Percentiles rank a stretch among this genome's conserved stretches.
These are phyloP conservation scores for Penicillium verhagenii DNA, from an alignment of 495 filamentous ascomycete species.

Conservation along the genomic window DNA sequence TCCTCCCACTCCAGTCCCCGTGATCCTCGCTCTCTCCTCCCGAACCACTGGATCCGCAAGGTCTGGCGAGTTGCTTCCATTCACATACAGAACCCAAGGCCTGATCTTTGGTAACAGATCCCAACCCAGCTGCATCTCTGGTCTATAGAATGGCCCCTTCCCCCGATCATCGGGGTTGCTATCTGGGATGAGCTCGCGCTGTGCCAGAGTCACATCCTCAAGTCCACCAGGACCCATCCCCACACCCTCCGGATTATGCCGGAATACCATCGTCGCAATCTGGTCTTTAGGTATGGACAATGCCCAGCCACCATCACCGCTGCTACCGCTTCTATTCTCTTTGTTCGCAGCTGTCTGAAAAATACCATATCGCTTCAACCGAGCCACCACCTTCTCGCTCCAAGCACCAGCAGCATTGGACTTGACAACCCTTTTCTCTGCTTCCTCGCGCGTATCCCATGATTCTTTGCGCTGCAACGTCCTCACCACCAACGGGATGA, in stretches of 20 bases:
- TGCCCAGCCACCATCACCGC: neutral
- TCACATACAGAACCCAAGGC: conserved; percentile 41
- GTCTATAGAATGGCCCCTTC: conserved; percentile 1
- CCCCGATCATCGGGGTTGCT: neutral
- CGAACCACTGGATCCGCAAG: neutral
- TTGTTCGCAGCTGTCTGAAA: neutral
- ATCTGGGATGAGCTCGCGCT: neutral
- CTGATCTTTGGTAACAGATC: neutral
- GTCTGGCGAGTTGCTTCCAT: conserved; percentile 4
- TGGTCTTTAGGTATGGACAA: neutral
- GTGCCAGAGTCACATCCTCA: conserved; percentile 1
- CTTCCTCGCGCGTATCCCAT: neutral
- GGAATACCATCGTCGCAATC: neutral
- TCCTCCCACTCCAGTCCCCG: conserved; percentile 31
- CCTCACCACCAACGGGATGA: neutral
- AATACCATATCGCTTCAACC: conserved; percentile 1
- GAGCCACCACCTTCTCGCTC: neutral
- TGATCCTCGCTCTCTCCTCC: conserved; percentile 17
- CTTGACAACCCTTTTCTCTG: neutral
- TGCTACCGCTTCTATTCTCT: too few relatives aligned
- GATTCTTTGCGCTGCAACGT: neutral
- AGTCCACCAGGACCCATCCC: neutral
- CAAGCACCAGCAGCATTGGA: neutral
- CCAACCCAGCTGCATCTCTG: neutral
- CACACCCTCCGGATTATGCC: neutral